phyloP scores from a whole-genome alignment of 495 filamentous ascomycete genomes.

The Penicillium cosmopolitanum region DNA sequence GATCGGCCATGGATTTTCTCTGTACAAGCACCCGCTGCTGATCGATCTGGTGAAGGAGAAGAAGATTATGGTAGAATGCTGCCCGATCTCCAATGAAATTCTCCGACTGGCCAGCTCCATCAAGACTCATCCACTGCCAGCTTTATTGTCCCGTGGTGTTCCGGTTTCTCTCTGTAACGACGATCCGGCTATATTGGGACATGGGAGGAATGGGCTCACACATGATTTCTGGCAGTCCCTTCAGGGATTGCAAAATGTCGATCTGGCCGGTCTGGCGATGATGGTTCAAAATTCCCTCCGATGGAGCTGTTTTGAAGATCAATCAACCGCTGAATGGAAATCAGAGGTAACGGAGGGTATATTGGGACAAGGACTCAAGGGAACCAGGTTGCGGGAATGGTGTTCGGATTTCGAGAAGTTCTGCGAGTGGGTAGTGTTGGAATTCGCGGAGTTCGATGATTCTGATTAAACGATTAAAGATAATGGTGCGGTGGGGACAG shows the following conservation, averaged over 20 bases:
- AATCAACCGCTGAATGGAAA: conserved; percentile 66
- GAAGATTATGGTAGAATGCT: conserved; percentile 84
- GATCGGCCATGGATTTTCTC: conserved; percentile 84
- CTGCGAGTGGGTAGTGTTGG: conserved; percentile 84
- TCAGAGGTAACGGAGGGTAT: conserved; percentile 72
- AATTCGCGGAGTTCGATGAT: conserved; percentile 68
- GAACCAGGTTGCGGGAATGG: conserved; percentile 76
- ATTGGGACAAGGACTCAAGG: conserved; percentile 73
- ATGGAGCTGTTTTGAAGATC: conserved; percentile 88
- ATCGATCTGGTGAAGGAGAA: conserved; percentile 86
- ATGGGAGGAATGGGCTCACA: conserved; percentile 74
- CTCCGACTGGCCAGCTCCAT: conserved; percentile 76
- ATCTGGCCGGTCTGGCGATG: conserved; percentile 68
- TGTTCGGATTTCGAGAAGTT: conserved; percentile 82
- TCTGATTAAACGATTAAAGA: conserved; percentile 26
- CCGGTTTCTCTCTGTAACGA: conserved; percentile 75
- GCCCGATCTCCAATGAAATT: conserved; percentile 84
- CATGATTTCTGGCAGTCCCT: conserved; percentile 93
- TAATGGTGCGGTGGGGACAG: too few species aligned
- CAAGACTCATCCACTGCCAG: conserved; percentile 79
- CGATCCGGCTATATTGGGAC: conserved; percentile 80
- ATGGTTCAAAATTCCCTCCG: conserved; percentile 91
- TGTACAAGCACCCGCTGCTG: conserved; percentile 90
- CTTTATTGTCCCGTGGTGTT: conserved; percentile 78
- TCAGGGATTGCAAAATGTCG: conserved; percentile 83